These are phyloP conservation scores for Ophiorrhiza pumila DNA, from an alignment of 257 asterid genomes.

Conservation along the genomic window DNA sequence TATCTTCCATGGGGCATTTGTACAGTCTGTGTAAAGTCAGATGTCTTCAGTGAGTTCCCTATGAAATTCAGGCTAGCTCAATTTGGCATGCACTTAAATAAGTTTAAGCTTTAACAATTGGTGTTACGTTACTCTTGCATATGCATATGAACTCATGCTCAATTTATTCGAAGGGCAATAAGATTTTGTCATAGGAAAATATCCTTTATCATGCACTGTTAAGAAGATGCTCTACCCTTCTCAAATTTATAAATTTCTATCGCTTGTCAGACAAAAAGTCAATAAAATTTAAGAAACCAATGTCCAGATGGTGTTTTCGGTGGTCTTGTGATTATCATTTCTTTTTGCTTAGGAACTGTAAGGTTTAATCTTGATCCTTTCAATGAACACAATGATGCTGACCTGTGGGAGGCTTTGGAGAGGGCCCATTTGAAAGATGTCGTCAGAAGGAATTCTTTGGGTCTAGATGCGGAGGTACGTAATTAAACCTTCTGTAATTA, in stretches of 20 bases:
- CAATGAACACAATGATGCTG: constrained; percentile 93
- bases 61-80: not conserved
- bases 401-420: constrained; percentile 96
- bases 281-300: not conserved
- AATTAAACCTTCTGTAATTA: not conserved
- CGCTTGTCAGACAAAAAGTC: not conserved
- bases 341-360: constrained; percentile 58
- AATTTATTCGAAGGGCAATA: not conserved
- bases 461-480: constrained; percentile 83
- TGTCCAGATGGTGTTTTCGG: not conserved
- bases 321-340: not conserved
- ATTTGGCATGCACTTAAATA: not conserved
- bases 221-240: not conserved
- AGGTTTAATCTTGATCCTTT: constrained; percentile 97
- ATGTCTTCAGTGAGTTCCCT: not conserved
- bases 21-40: not conserved
- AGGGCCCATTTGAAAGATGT: constrained; percentile 95
- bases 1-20: not conserved
- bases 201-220: not conserved
- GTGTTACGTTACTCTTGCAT: not conserved
- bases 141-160: not conserved
- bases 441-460: constrained; percentile 74
- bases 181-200: not conserved
- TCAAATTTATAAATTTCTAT: not conserved
- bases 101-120: not conserved